Percentiles rank a stretch among this genome's conserved stretches.
phyloP scores from a whole-genome alignment of 257 asterid species.

The Solanum pennellii region DNA sequence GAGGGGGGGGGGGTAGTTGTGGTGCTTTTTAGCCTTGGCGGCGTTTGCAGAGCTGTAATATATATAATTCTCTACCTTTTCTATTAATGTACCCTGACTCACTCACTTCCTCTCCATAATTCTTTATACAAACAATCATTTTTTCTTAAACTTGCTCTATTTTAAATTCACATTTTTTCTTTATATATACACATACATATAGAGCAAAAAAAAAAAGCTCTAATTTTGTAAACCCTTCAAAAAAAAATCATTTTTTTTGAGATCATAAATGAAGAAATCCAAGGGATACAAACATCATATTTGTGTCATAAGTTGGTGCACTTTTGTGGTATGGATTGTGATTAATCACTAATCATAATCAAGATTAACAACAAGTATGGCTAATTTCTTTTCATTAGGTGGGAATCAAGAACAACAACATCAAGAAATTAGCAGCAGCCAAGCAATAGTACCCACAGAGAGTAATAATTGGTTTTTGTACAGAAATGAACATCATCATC shows the following conservation, averaged over 20 bases:
- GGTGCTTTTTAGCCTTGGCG: not conserved
- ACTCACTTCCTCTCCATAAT: not conserved
- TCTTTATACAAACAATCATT: not conserved
- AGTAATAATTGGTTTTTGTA: not conserved
- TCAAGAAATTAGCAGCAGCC: not conserved
- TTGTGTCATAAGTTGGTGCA: not conserved
- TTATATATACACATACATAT: not conserved
- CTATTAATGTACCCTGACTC: not conserved
- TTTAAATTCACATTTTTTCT: not conserved
- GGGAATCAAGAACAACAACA: not conserved
- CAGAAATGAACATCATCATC: not conserved
- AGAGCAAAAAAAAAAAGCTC: not conserved
- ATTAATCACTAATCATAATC: not conserved
- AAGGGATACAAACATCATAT: not conserved
- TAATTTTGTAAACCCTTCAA: not conserved
- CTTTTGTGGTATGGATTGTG: not conserved
- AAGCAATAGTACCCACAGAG: not conserved
- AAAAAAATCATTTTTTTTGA: not conserved
- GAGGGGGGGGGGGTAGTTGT: not conserved
- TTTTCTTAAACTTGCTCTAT: not conserved
- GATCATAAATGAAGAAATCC: not conserved
- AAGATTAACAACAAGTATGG: not conserved
- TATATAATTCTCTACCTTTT: not conserved
- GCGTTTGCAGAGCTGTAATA: constrained; percentile 6
- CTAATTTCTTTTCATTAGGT: constrained; percentile 6